Conservation (phyloP, 805 yeast species). For the Myxozyma mucilagina region DNA sequence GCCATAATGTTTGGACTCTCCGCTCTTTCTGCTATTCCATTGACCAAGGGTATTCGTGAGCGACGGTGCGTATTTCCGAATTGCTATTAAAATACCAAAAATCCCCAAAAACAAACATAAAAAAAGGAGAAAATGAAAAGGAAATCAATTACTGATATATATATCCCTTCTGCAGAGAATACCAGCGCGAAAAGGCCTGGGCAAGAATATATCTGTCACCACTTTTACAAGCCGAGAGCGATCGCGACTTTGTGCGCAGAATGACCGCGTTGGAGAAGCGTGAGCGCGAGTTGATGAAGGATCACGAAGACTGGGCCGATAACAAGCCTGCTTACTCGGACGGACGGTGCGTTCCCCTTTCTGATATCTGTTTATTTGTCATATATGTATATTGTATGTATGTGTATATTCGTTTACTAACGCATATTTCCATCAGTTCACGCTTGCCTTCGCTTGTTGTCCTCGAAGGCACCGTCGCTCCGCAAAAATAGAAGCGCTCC, state of each 20-base stretch:
- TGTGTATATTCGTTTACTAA: not conserved
- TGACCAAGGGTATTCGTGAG: constrained; percentile 69
- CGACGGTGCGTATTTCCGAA: constrained; percentile 41
- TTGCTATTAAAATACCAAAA: not conserved
- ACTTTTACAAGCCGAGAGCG: constrained; percentile 76
- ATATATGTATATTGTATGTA: not conserved
- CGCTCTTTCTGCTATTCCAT: constrained; percentile 69
- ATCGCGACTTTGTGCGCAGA: constrained; percentile 74
- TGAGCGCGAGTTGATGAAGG: constrained; percentile 67
- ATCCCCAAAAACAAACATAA: not conserved
- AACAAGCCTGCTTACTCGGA: constrained; percentile 50
- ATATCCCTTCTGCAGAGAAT: constrained; percentile 49
- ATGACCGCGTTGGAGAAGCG: constrained; percentile 62
- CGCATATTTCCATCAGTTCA: constrained; percentile 2
- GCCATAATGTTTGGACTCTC: constrained; percentile 63
- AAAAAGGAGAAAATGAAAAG: too few species aligned
- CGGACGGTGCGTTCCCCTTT: constrained; percentile 40
- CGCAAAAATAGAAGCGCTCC: constrained; percentile 1
- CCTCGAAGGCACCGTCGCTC: constrained; percentile 1
- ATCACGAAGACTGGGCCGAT: constrained; percentile 63
- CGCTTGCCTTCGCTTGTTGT: constrained; percentile 15
- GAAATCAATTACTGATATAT: not conserved
- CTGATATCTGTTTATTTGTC: constrained; percentile 11
- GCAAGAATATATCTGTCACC: constrained; percentile 73
- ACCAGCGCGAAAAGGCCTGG: constrained; percentile 75